Percentiles rank a stretch among this genome's conserved stretches.
Conservation (phyloP, 805 yeast species). For the Suhomyces xylopsoci region DNA sequence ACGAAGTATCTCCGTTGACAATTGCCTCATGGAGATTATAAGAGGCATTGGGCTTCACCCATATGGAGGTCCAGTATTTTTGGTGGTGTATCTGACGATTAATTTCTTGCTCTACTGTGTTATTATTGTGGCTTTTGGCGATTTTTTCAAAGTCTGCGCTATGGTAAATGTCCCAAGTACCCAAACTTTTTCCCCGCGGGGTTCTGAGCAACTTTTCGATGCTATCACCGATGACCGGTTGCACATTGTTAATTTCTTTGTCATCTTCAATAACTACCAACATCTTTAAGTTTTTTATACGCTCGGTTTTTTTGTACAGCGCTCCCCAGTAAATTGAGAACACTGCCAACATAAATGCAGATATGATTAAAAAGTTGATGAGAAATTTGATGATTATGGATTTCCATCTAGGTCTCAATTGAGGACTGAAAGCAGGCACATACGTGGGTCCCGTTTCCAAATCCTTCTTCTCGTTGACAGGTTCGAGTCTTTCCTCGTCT, state of each 20-base stretch:
- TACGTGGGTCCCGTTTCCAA: neutral
- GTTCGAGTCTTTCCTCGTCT: neutral
- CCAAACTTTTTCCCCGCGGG: slow-evolving; percentile 22
- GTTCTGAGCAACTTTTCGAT: slow-evolving; percentile 9
- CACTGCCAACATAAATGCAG: slow-evolving; percentile 24
- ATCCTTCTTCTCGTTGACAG: neutral
- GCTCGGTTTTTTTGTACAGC: slow-evolving; percentile 23
- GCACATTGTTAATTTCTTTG: slow-evolving; percentile 15
- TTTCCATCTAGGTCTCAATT: neutral
- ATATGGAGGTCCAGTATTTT: slow-evolving; percentile 29
- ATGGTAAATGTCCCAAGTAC: slow-evolving; percentile 21
- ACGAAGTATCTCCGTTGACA: slow-evolving; percentile 24
- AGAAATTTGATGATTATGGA: slow-evolving; percentile 16
- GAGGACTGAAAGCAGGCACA: neutral
- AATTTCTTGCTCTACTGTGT: slow-evolving; percentile 18
- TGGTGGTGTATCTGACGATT: slow-evolving; percentile 22
- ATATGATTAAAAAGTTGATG: slow-evolving; percentile 23
- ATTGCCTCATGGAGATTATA: slow-evolving; percentile 38
- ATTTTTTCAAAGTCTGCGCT: slow-evolving; percentile 22
- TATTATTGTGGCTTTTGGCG: slow-evolving; percentile 23
- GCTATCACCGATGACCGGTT: slow-evolving; percentile 29
- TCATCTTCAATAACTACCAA: slow-evolving; percentile 39
- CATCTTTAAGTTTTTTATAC: slow-evolving; percentile 31
- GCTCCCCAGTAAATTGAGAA: slow-evolving; percentile 45
- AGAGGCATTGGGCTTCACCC: slow-evolving; percentile 26